Conservation (phyloP, 106 monocot genomes). For the Apostasia ramifera region DNA sequence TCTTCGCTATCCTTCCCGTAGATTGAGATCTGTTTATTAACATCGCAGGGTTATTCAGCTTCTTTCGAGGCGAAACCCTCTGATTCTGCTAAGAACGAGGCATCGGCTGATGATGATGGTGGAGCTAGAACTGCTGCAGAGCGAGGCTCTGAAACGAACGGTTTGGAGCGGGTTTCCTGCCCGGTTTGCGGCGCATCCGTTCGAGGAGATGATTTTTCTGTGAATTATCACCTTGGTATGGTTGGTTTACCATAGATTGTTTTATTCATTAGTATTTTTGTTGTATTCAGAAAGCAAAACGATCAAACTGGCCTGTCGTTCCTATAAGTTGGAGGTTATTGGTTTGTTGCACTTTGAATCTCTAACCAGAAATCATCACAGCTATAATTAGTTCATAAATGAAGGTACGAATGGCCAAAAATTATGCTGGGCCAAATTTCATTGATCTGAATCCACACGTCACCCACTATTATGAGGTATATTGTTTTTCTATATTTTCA, state of each 20-base stretch:
- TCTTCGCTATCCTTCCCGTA: not conserved
- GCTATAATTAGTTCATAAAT: too few species aligned
- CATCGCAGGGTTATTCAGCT: not conserved
- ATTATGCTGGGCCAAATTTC: too few species aligned
- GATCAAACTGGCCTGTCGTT: too few species aligned
- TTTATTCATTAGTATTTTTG: too few species aligned
- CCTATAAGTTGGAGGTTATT: too few species aligned
- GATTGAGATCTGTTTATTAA: not conserved
- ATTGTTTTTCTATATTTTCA: too few species aligned
- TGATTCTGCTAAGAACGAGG: not conserved
- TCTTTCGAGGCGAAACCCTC: not conserved
- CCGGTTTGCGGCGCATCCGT: conserved; percentile 59
- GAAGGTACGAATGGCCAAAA: too few species aligned
- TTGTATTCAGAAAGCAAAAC: too few species aligned
- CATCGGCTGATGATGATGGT: not conserved
- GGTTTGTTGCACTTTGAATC: too few species aligned
- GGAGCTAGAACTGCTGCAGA: not conserved
- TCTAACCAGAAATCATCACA: too few species aligned
- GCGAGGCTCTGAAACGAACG: not conserved
- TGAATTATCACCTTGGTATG: conserved; percentile 73
- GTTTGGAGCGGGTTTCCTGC: conserved; percentile 41
- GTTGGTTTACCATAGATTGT: not conserved
- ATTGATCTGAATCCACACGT: too few species aligned
- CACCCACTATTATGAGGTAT: too few species aligned
- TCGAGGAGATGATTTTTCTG: conserved; percentile 32